Evolutionary conservation across 192 early-diverging fungal genomes (phyloP).

Genomic region (Entophlyctis helioformis): DNA sequence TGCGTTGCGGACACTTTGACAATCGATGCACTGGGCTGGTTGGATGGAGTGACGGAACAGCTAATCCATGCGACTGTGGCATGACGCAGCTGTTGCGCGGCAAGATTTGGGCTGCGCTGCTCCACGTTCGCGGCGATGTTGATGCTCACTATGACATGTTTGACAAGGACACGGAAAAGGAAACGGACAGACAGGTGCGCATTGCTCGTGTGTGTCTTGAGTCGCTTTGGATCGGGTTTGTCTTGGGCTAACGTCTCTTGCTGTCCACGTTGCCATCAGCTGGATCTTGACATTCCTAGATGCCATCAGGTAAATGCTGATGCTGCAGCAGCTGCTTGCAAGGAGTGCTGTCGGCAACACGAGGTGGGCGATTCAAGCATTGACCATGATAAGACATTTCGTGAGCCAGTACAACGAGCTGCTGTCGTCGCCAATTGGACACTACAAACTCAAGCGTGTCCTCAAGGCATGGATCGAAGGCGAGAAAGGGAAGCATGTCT

Average conservation of each 20-base stretch:
- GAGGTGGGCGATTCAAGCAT: too few species aligned
- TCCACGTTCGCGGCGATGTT: constrained; percentile 44
- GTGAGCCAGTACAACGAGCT: constrained; percentile 5
- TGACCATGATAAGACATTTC: too few species aligned
- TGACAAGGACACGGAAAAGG: constrained; percentile 38
- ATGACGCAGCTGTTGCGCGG: constrained; percentile 50
- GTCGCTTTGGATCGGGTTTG: too few species aligned
- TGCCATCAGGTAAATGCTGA: constrained; percentile 2
- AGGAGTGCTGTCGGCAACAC: too few species aligned
- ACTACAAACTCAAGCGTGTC: constrained; percentile 13
- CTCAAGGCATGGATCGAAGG: constrained; percentile 14
- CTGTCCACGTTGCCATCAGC: not conserved
- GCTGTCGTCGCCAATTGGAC: constrained; percentile 5
- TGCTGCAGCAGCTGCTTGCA: too few species aligned
- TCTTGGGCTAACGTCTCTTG: too few species aligned
- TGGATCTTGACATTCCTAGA: constrained; percentile 9
- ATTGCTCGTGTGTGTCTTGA: not conserved
- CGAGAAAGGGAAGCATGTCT: constrained; percentile 49
- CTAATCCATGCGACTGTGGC: constrained; percentile 44
- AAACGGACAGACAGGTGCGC: constrained; percentile 46
- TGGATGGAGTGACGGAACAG: constrained; percentile 19
- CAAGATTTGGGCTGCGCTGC: constrained; percentile 53
- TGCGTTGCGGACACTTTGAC: not conserved
- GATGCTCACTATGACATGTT: constrained; percentile 33
- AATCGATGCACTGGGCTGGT: too few species aligned